These are phyloP conservation scores for Fraxinus xanthoxyloides DNA, from an alignment of 305 asterid genomes.

Conservation along the genomic window DNA sequence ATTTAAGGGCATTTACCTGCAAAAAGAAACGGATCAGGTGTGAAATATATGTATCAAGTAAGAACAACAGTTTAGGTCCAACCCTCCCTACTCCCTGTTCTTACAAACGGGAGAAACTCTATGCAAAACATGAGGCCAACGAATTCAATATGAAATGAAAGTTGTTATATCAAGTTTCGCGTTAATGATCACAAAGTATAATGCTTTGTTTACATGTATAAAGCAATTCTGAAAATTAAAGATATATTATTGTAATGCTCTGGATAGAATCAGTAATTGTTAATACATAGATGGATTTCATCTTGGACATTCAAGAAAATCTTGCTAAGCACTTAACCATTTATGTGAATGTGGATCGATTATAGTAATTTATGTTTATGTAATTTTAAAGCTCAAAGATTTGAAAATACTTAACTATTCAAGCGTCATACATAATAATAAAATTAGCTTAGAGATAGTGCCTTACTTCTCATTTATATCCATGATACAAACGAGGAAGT, in stretches of 20 bases:
- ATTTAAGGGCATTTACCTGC: slow-evolving; percentile 53
- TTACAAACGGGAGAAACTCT: neutral
- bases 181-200: neutral
- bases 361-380: neutral
- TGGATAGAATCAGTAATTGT: neutral
- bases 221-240: neutral
- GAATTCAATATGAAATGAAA: neutral
- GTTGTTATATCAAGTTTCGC: neutral
- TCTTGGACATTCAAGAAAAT: neutral
- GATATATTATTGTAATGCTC: neutral
- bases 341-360: neutral
- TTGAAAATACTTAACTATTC: neutral
- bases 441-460: neutral
- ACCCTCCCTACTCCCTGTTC: neutral
- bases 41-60: neutral
- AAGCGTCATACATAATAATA: neutral
- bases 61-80: neutral
- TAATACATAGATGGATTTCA: neutral
- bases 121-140: neutral
- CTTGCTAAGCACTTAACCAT: neutral
- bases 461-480: neutral
- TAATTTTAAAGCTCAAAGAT: neutral
- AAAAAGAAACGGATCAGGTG: slow-evolving; percentile 15
- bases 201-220: neutral
- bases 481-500: neutral